Evolutionary conservation across 257 asterid genomes (phyloP).

Genomic region (Euphrasia confusa): DNA sequence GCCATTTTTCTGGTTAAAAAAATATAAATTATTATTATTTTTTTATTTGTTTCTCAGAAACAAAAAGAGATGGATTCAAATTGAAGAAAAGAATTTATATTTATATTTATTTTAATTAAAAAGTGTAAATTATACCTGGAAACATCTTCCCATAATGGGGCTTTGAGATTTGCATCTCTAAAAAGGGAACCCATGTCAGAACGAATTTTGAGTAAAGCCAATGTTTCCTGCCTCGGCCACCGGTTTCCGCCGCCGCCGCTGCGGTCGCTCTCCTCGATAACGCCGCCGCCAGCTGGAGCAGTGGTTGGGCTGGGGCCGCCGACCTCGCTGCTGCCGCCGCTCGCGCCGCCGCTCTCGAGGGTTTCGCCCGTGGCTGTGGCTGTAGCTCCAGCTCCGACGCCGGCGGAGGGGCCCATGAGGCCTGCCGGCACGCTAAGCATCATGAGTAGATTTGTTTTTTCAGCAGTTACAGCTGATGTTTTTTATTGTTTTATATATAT

Average conservation of each 20-base stretch:
- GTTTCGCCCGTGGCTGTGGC: conserved; percentile 30
- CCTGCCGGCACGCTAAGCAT: conserved; percentile 53
- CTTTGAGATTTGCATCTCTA: conserved; percentile 83
- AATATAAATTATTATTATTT: too few species aligned
- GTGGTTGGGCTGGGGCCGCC: conserved; percentile 34
- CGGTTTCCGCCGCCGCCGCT: conserved; percentile 62
- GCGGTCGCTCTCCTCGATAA: conserved; percentile 44
- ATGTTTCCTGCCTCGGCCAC: conserved; percentile 95
- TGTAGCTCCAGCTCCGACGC: conserved; percentile 27
- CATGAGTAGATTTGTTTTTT: conserved; percentile 14
- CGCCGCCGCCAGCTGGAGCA: conserved; percentile 27
- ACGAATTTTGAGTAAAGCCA: conserved; percentile 74
- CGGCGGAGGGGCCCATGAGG: conserved; percentile 21
- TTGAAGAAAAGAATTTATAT: conserved; percentile 15
- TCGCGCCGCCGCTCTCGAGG: conserved; percentile 56
- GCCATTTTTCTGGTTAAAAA: conserved; percentile 97
- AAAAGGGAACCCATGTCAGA: conserved; percentile 84
- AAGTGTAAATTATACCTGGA: conserved; percentile 78
- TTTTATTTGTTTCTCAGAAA: conserved; percentile 7
- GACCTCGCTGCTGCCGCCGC: conserved; percentile 68
- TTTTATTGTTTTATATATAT: too few species aligned
- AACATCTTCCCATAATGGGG: conserved; percentile 97
- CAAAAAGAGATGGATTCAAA: conserved; percentile 11
- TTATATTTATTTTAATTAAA: conserved; percentile 1
- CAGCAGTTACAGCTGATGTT: conserved; percentile 20